Percentiles rank a stretch among this genome's conserved stretches.
Evolutionary conservation across 1,139 yeast species (phyloP).

Genomic region (Hemisphaericaspora xylanilytica): DNA sequence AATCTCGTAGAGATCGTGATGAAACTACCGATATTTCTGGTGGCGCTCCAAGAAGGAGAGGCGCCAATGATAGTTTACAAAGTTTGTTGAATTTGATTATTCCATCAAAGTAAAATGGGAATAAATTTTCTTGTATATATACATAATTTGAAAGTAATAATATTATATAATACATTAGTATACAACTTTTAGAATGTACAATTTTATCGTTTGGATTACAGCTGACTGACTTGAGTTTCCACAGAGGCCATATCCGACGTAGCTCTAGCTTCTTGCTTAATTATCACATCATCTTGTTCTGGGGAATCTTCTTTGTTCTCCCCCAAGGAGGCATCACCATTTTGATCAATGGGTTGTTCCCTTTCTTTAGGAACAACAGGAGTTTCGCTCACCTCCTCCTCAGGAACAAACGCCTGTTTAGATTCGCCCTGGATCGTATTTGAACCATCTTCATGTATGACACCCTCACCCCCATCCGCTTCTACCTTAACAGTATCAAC

Average conservation of each 20-base stretch:
- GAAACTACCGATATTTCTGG: constrained; percentile 28
- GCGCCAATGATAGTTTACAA: constrained; percentile 33
- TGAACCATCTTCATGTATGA: background rate
- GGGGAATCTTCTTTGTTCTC: background rate
- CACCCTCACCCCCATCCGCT: background rate
- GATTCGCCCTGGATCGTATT: background rate
- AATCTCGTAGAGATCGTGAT: constrained; percentile 24
- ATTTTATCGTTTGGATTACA: background rate
- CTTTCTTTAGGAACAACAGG: too few species aligned
- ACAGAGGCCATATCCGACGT: background rate
- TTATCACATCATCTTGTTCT: too few species aligned
- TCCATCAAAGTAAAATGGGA: constrained; percentile 9
- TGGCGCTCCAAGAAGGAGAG: constrained; percentile 35
- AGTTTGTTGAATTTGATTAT: constrained; percentile 29
- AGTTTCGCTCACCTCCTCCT: too few species aligned
- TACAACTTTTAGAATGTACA: background rate
- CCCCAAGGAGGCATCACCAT: too few species aligned
- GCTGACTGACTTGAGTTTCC: too few species aligned
- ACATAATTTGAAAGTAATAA: constrained; percentile 4
- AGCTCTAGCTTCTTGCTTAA: constrained; percentile 1
- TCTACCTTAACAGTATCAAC: constrained; percentile 5
- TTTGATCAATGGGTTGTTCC: too few species aligned
- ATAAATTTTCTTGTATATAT: constrained; percentile 3
- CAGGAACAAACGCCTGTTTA: too few species aligned
- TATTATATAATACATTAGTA: background rate